Conservation (phyloP, 192 early-diverging fungal genomes). For the Haplosporangium gracile region DNA sequence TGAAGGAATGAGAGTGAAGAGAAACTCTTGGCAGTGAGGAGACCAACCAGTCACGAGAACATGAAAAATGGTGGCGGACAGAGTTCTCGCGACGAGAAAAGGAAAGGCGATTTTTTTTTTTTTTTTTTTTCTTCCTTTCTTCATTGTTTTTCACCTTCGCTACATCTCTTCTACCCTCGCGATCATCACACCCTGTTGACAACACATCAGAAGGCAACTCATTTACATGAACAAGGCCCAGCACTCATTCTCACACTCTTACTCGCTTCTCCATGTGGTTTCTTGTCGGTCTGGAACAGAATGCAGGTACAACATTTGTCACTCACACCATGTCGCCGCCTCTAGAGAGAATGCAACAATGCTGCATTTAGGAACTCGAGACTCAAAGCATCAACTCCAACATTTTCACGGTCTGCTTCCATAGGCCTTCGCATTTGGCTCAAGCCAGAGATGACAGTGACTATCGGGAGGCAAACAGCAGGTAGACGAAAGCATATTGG, state of each 20-base stretch:
- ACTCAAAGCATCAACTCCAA: neutral
- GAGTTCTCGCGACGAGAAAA: no score
- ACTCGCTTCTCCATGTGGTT: constrained; percentile 35
- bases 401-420: neutral
- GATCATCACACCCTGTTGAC: neutral
- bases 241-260: neutral
- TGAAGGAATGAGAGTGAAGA: neutral
- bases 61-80: neutral
- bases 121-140: neutral
- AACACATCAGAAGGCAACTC: neutral
- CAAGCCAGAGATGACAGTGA: constrained; percentile 48
- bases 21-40: neutral
- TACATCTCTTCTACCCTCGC: neutral
- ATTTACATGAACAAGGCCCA: neutral
- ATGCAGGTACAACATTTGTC: constrained; percentile 15
- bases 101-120: neutral
- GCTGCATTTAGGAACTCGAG: no score
- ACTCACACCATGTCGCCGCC: neutral
- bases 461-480: constrained; percentile 25
- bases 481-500: neutral
- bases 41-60: neutral
- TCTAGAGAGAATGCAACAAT: neutral
- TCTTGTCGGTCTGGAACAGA: constrained; percentile 25
- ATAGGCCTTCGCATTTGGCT: constrained; percentile 47
- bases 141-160: neutral